Evolutionary conservation across 805 yeast genomes (phyloP), one percentile per base, ranked within the genome.

Genomic region (Pichia scutulata): DNA sequence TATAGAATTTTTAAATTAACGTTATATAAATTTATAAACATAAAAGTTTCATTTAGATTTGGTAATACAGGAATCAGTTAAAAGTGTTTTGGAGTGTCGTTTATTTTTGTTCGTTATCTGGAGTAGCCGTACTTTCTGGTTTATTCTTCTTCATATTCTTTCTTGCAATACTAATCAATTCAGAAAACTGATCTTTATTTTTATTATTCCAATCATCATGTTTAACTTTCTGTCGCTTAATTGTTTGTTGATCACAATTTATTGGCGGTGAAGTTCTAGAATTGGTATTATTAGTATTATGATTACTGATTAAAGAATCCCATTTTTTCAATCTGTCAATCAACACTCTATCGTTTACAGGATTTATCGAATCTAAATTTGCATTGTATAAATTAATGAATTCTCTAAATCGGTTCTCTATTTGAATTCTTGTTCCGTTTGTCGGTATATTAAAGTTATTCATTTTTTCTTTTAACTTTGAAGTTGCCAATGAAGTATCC

Each of bases 321-420:
- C 95, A 86, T 58, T 80, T 79, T 22, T 67, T 63, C 39, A 90
- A 70, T 47, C 75, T 76, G 48, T 74, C 78, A 44, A 78, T 70
- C 45, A 90, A 64, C 6, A 77, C 76, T 39, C 70, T 67, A 22
- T 80, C 81, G 24, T 78, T 66, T 4, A 77, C 77, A 0, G 96
- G 96, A 28, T 71, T 73, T 36, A 76, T 69, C 7, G 89, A 76
- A 60, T 89, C 96, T 41, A 82, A 74, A 60, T 89, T 89, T 13
- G 96, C 82, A 61, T 90, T 90, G 81, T 83, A 85, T 12, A 89
- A 61, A 30, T 82, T 78, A 50, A 84, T 80, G 69, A 81, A 90
- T 56, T 89, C 92, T 54, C 80, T 82, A 61, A 86, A 86, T 40
- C 98, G 68, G 19, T 76, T 67, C 53, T 86, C 90, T 57, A 89